A percentile compares a stretch with the other conserved stretches of the same genome.
These are phyloP conservation scores for Zasmidium angulare DNA, from an alignment of 2,329 filamentous ascomycete species.

Conservation along the genomic window DNA sequence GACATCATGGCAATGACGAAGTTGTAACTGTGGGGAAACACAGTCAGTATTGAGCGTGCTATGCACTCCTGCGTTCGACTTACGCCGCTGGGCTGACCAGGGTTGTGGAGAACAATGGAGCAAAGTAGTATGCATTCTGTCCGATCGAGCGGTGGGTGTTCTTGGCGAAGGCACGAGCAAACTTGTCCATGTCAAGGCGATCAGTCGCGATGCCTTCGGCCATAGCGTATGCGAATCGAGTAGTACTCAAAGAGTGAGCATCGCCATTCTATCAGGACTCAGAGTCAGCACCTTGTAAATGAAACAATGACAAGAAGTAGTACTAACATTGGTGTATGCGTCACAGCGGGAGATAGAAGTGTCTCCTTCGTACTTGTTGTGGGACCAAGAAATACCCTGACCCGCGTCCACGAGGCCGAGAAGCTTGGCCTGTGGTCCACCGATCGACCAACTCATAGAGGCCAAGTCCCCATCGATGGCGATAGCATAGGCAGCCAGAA, in stretches of 20 bases:
- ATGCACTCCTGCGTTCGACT: no score
- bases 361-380: conserved; percentile 38
- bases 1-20: conserved; percentile 24
- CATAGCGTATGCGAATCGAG: conserved; percentile 19
- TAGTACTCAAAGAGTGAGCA: conserved; percentile 15
- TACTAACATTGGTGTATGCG: conserved; percentile 19
- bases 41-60: no score
- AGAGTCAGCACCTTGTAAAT: no score
- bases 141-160: conserved; percentile 23
- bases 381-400: conserved; percentile 22
- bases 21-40: conserved; percentile 6
- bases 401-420: neutral
- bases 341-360: conserved; percentile 32
- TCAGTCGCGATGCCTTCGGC: neutral
- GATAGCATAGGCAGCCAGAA: conserved; percentile 33
- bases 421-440: conserved; percentile 6
- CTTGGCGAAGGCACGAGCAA: conserved; percentile 15
- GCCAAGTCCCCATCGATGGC: conserved; percentile 23
- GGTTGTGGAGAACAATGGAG: conserved; percentile 23
- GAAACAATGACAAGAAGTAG: no score
- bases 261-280: conserved; percentile 16
- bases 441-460: conserved; percentile 21
- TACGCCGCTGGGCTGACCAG: conserved; percentile 15
- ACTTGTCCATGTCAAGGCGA: conserved; percentile 17
- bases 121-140: conserved; percentile 9